Evolutionary conservation across 2,329 filamentous ascomycete species (phyloP).

Genomic region (Harringtonia aguacate): DNA sequence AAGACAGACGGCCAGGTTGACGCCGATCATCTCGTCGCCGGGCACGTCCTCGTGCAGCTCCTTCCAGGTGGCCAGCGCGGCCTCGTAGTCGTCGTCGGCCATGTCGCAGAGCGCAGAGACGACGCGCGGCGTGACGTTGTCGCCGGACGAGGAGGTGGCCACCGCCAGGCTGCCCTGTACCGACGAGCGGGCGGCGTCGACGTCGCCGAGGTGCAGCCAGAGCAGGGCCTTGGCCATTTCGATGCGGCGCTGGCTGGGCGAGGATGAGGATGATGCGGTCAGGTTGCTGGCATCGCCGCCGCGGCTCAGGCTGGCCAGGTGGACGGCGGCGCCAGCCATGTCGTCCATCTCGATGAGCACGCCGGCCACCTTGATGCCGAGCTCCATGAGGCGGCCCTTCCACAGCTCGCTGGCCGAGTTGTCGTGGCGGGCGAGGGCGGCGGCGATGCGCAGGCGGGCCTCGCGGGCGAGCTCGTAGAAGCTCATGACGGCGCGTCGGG

Average conservation of each 20-base stretch:
- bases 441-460: conserved; percentile 50
- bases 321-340: conserved; percentile 63
- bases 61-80: conserved; percentile 53
- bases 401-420: conserved; percentile 53
- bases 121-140: conserved; percentile 32
- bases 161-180: conserved; percentile 20
- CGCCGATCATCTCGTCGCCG: conserved; percentile 58
- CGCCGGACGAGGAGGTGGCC: conserved; percentile 12
- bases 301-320: conserved; percentile 50
- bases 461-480: conserved; percentile 83
- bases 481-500: conserved; percentile 73
- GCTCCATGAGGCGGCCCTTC: conserved; percentile 60
- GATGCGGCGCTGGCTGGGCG: conserved; percentile 21
- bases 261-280: conserved; percentile 7
- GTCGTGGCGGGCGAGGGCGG: conserved; percentile 31
- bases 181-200: conserved; percentile 51
- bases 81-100: conserved; percentile 62
- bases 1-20: conserved; percentile 76
- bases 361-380: conserved; percentile 57
- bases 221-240: conserved; percentile 51
- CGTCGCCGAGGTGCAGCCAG: conserved; percentile 69
- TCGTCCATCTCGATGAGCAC: conserved; percentile 82
- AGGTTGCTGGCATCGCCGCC: conserved; percentile 14
- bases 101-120: conserved; percentile 64
- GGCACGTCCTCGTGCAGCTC: conserved; percentile 27